Percentiles rank a stretch among this genome's conserved stretches.
Evolutionary conservation across 2,329 filamentous ascomycete species (phyloP).

Genomic region (Fusarium robinianum): DNA sequence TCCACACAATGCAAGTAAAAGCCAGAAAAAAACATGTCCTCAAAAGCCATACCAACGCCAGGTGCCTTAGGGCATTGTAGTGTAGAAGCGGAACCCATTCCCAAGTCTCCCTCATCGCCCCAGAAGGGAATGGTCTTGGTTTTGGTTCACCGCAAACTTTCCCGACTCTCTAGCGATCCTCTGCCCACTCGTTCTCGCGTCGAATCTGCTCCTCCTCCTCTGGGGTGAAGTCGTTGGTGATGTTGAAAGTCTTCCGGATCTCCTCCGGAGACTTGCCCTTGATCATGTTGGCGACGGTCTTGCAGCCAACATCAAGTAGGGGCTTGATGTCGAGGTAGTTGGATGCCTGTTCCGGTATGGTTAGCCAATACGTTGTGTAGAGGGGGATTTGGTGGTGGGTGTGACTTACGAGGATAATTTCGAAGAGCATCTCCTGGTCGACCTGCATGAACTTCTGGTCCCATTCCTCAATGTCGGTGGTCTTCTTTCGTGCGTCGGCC

Average conservation of each 20-base stretch:
- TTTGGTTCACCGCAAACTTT: conserved; percentile 3
- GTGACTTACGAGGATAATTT: conserved; percentile 86
- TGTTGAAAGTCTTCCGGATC: conserved; percentile 99
- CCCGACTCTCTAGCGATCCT: conserved; percentile 65
- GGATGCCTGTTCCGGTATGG: conserved; percentile 65
- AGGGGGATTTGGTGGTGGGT: neutral
- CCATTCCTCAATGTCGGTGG: conserved; percentile 99
- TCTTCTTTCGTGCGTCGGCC: conserved; percentile 94
- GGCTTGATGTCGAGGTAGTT: conserved; percentile 99
- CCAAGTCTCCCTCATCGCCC: no score
- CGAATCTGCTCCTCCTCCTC: conserved; percentile 99
- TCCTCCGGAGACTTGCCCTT: conserved; percentile 99
- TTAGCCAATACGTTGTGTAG: conserved; percentile 28
- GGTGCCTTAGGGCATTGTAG: conserved; percentile 18
- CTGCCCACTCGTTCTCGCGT: conserved; percentile 88
- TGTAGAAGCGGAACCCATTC: no score
- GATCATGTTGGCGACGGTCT: conserved; percentile 99
- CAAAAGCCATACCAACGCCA: conserved; percentile 35
- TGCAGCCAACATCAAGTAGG: conserved; percentile 96
- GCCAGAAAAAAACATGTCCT: conserved; percentile 26
- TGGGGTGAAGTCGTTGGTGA: conserved; percentile 98
- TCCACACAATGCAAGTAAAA: conserved; percentile 22
- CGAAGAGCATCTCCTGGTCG: conserved; percentile 99
- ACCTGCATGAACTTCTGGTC: conserved; percentile 99
- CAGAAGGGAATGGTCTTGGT: conserved; percentile 1